Conservation (phyloP, 148 eudicot species). For the Fallopia convolvulus region DNA sequence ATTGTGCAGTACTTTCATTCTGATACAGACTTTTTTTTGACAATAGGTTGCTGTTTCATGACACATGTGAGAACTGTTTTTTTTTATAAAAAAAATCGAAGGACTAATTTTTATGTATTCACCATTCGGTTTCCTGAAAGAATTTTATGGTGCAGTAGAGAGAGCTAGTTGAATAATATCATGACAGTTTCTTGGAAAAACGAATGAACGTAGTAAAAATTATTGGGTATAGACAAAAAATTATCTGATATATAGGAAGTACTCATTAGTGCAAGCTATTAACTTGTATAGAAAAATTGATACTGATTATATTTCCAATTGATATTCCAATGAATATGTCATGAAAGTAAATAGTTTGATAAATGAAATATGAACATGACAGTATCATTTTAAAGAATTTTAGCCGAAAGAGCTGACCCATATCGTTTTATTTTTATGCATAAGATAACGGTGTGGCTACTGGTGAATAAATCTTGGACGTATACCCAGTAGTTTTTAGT, state of each 20-base stretch:
- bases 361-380: not conserved
- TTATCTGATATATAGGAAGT: not conserved
- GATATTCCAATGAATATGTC: not conserved
- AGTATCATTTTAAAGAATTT: not conserved
- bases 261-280: not conserved
- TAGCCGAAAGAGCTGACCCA: not conserved
- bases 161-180: not conserved
- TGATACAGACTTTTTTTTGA: not conserved
- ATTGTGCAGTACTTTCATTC: not conserved
- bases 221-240: not conserved
- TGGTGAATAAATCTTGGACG: not conserved
- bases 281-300: not conserved
- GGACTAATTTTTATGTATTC: not conserved
- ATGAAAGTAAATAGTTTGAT: not conserved
- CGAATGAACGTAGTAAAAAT: not conserved
- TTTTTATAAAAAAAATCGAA: not conserved
- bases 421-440: not conserved
- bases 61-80: not conserved
- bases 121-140: not conserved
- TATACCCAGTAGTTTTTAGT: not conserved
- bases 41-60: not conserved
- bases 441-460: not conserved
- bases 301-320: not conserved
- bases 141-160: not conserved
- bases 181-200: not conserved